A percentile compares a stretch with the other conserved stretches of the same genome.
These are phyloP conservation scores for Terana coerulea DNA, from an alignment of 768 basidiomycete species.

Conservation along the genomic window DNA sequence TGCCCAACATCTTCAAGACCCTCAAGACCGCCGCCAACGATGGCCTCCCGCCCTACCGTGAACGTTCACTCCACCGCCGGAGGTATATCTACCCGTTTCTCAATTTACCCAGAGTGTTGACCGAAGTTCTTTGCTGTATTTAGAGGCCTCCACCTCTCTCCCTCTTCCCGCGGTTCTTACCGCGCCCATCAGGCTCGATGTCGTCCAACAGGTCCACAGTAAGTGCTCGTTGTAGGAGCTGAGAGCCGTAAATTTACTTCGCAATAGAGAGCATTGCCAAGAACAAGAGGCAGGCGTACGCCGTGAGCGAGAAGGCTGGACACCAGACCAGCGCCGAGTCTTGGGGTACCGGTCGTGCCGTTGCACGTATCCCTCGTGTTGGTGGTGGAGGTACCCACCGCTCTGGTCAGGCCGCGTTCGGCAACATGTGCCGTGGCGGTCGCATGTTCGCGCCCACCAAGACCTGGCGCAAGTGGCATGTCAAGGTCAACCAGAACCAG, in stretches of 20 bases:
- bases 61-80: conserved; percentile 74
- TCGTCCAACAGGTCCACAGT: conserved; percentile 99
- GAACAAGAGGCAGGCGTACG: conserved; percentile 96
- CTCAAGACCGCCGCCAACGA: conserved; percentile 40
- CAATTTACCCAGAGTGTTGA: not conserved
- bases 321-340: conserved; percentile 99
- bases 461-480: conserved; percentile 99
- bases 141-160: conserved; percentile 84
- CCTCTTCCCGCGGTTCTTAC: conserved; percentile 95
- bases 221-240: conserved; percentile 33
- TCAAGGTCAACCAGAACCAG: conserved; percentile 99
- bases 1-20: conserved; percentile 38
- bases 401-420: conserved; percentile 98
- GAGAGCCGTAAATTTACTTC: conserved; percentile 14
- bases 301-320: conserved; percentile 96
- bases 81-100: conserved; percentile 40
- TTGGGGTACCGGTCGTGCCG: conserved; percentile 99
- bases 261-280: conserved; percentile 89
- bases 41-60: conserved; percentile 94
- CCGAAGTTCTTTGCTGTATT: not conserved
- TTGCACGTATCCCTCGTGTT: conserved; percentile 99
- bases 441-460: conserved; percentile 99
- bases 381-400: conserved; percentile 98
- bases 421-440: conserved; percentile 99
- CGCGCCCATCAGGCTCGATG: conserved; percentile 97